Base-by-base conservation (phyloP, 495 filamentous ascomycete genomes). In the Talaromyces trachyspermus region DNA sequence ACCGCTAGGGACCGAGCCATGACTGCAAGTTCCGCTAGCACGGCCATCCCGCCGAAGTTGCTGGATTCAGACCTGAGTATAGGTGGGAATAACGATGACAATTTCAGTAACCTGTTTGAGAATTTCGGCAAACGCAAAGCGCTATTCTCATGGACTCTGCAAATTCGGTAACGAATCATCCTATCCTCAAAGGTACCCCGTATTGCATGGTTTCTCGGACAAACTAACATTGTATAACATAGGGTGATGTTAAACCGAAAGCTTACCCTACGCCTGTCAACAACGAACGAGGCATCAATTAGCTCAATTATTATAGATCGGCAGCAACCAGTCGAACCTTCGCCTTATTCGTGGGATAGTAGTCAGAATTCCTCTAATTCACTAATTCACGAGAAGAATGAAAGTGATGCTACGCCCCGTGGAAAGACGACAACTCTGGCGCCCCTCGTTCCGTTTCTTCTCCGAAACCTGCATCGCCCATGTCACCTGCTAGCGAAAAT, bases 101-200 rank as follows among this genome's bases (percentile, higher is more conserved):
- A 81, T 46, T 87, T 88, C 57, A 73, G 77, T 10, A 81, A 74
- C 51, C 83, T 88, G 77, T 78, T 88, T 47, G 72, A 83, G 20
- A 69, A 69, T 40, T 64, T 79, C 38, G 75, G 66, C 11, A 85
- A 85, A 55, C 70, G 71, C 44, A 69, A 17, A 80, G 74, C 47
- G 47, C 55, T 9, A 29, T 46, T 12, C 19, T 54, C 29, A 52
- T 58, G 44, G 57, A 61, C 2, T 40, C 57, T 23, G 56, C 65
- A 19, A 49, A 50, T 46, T 30, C 36, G 35, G 35, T 42, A n/a
- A n/a, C n/a, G n/a, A n/a, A 40, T 42, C 11, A 1, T 46, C 43
- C 5, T 9, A 11, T 26, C 9, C 26, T n/a, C 40, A 27, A 12
- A n/a, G n/a, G n/a, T 46, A 32, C 32, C 18, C 14, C 32, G 6